A percentile compares a stretch with the other conserved stretches of the same genome.
These are phyloP conservation scores for Triticum monococcum DNA, from an alignment of 176 grass and related monocot species.

Conservation along the genomic window DNA sequence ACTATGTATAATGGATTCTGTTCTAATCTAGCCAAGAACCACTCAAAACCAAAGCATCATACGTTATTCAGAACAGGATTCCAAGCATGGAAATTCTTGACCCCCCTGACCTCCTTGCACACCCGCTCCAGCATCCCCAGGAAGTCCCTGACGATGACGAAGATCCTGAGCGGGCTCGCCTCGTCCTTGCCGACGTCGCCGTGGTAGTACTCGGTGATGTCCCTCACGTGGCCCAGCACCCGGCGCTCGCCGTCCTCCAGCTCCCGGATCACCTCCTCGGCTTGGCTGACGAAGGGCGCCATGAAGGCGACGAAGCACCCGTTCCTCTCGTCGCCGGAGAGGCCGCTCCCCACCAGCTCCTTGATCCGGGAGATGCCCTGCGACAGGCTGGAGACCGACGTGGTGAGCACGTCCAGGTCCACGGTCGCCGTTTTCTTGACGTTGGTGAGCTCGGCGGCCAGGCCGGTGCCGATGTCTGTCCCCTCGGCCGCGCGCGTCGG, in stretches of 20 bases:
- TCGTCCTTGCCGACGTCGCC: slow-evolving; percentile 86
- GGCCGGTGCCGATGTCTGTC: slow-evolving; percentile 61
- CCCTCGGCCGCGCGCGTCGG: slow-evolving; percentile 23
- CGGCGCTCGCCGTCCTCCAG: slow-evolving; percentile 62
- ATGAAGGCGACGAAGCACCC: slow-evolving; percentile 53
- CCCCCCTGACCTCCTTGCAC: slow-evolving; percentile 67
- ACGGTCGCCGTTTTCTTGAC: slow-evolving; percentile 77
- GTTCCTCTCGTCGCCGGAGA: slow-evolving; percentile 28
- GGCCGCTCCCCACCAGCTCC: slow-evolving; percentile 38
- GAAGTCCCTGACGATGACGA: slow-evolving; percentile 96
- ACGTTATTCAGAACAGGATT: slow-evolving; percentile 30
- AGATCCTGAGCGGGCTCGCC: slow-evolving; percentile 77
- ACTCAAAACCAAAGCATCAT: slow-evolving; percentile 25
- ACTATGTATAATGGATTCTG: slow-evolving; percentile 16
- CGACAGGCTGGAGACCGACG: slow-evolving; percentile 62
- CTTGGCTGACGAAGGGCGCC: slow-evolving; percentile 53
- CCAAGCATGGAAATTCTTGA: slow-evolving; percentile 39
- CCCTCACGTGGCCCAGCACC: slow-evolving; percentile 75
- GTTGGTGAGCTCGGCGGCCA: slow-evolving; percentile 74
- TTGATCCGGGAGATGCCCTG: slow-evolving; percentile 59
- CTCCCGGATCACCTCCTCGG: slow-evolving; percentile 64
- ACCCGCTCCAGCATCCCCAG: slow-evolving; percentile 76
- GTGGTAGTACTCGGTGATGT: slow-evolving; percentile 96
- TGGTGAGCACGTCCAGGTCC: slow-evolving; percentile 81
- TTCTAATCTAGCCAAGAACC: slow-evolving; percentile 19